Evolutionary conservation across 495 filamentous ascomycete genomes (phyloP).

Genomic region (Penicillium bialowiezense): DNA sequence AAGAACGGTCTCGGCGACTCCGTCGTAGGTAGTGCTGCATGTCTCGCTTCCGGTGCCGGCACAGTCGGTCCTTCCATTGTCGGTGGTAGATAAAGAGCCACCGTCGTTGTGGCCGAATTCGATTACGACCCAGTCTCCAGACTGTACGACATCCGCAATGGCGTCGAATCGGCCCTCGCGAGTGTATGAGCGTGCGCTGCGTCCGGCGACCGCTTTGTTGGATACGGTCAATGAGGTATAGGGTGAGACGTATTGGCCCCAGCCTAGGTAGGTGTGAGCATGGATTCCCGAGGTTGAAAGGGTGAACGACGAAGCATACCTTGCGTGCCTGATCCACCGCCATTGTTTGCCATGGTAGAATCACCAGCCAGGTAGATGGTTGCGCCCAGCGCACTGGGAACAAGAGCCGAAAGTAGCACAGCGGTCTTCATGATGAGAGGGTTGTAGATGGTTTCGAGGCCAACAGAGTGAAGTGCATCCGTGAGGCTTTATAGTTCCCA

Average conservation of each 20-base stretch:
- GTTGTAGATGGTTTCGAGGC: neutral
- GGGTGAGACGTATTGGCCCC: conserved; percentile 56
- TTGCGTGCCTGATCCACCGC: conserved; percentile 32
- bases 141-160: conserved; percentile 44
- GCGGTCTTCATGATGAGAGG: conserved; percentile 25
- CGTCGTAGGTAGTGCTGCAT: conserved; percentile 51
- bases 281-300: neutral
- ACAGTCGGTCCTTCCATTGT: conserved; percentile 62
- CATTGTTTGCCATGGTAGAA: conserved; percentile 52
- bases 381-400: conserved; percentile 26
- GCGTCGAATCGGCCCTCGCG: conserved; percentile 58
- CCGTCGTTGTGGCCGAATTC: conserved; percentile 69
- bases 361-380: conserved; percentile 56
- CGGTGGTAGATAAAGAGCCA: conserved; percentile 49
- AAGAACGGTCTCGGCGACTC: conserved; percentile 51
- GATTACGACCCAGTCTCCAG: conserved; percentile 59
- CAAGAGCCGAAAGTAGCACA: conserved; percentile 15
- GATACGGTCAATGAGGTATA: conserved; percentile 43
- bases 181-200: conserved; percentile 58
- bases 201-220: conserved; percentile 59
- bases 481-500: neutral
- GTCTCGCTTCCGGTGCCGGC: conserved; percentile 52
- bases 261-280: conserved; percentile 38
- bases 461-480: neutral
- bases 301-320: conserved; percentile 10